Evolutionary conservation across 352 stramenopile species (phyloP).

Genomic region (Phytophthora vignae): DNA sequence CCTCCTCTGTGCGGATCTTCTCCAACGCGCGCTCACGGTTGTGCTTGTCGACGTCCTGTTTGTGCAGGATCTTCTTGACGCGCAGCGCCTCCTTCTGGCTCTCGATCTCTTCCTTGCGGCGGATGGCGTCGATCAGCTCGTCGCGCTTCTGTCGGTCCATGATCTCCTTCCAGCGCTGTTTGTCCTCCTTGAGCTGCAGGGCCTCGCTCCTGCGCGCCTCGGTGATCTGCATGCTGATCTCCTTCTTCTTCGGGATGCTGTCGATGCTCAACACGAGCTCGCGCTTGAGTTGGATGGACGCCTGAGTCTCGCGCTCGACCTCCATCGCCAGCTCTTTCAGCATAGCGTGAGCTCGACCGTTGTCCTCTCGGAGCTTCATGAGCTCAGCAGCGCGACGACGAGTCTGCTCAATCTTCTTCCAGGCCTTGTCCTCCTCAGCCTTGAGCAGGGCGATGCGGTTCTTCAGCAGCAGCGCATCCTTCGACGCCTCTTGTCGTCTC

Average conservation of each 20-base stretch:
- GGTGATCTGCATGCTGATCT: conserved; percentile 72
- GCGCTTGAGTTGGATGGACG: conserved; percentile 74
- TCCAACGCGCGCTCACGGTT: conserved; percentile 69
- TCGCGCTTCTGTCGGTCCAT: conserved; percentile 74
- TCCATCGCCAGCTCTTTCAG: conserved; percentile 66
- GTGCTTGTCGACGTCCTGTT: conserved; percentile 79
- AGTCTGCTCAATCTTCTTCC: conserved; percentile 90
- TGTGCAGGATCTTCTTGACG: conserved; percentile 70
- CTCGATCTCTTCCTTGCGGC: conserved; percentile 74
- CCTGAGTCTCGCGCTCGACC: conserved; percentile 70
- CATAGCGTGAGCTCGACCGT: conserved; percentile 66
- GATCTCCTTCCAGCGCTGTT: conserved; percentile 78
- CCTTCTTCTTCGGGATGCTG: conserved; percentile 84
- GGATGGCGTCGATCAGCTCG: conserved; percentile 70
- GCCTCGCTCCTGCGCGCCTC: conserved; percentile 71
- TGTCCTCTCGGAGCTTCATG: conserved; percentile 72
- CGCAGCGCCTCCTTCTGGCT: conserved; percentile 74
- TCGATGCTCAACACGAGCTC: conserved; percentile 83
- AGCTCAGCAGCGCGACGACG: conserved; percentile 75
- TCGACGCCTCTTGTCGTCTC: conserved; percentile 80
- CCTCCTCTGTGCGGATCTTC: conserved; percentile 72
- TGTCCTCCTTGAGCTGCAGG: conserved; percentile 84
- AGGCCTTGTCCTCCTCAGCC: conserved; percentile 82
- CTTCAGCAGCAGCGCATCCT: conserved; percentile 74
- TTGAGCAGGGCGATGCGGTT: conserved; percentile 88